Percentiles rank a stretch among this genome's conserved stretches.
phyloP scores from a whole-genome alignment of 495 filamentous ascomycete species.

The Choiromyces venosus region DNA sequence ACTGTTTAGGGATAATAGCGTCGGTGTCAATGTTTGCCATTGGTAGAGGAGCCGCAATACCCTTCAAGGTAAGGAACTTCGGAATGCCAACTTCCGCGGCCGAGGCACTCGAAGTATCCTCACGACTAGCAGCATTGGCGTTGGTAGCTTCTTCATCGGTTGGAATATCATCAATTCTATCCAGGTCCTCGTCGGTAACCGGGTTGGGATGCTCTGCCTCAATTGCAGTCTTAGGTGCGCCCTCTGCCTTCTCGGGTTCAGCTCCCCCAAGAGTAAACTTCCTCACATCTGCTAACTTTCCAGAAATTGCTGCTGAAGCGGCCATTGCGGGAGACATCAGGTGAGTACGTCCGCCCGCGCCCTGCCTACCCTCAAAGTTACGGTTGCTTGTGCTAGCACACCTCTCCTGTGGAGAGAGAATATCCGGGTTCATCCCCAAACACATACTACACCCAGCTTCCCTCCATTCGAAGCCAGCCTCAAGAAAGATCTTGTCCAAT shows the following conservation, averaged over 20 bases:
- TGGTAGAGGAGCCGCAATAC: conserved; percentile 83
- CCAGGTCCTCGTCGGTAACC: conserved; percentile 67
- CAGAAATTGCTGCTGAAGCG: conserved; percentile 79
- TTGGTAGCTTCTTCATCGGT: conserved; percentile 54
- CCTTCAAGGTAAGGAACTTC: conserved; percentile 74
- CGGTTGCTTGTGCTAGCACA: conserved; percentile 95
- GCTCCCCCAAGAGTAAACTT: conserved; percentile 54
- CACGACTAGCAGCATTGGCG: conserved; percentile 47
- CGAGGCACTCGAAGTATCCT: conserved; percentile 48
- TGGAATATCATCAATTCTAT: conserved; percentile 71
- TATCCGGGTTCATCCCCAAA: conserved; percentile 98
- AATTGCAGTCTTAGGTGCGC: conserved; percentile 51
- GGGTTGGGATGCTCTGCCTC: conserved; percentile 67
- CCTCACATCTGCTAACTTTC: conserved; percentile 86
- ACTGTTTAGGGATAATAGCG: conserved; percentile 98
- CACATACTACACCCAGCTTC: conserved; percentile 99
- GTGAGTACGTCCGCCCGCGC: conserved; percentile 87
- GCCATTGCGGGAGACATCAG: conserved; percentile 97
- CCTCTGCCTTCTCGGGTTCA: conserved; percentile 45
- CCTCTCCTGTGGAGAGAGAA: conserved; percentile 85
- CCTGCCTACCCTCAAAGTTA: conserved; percentile 96
- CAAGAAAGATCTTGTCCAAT: conserved; percentile 82
- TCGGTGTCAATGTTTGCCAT: conserved; percentile 91
- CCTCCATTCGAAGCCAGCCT: conserved; percentile 95
- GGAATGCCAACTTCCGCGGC: conserved; percentile 62